Evolutionary conservation across 768 basidiomycete species (phyloP).

Genomic region (Nidula microcarpa): DNA sequence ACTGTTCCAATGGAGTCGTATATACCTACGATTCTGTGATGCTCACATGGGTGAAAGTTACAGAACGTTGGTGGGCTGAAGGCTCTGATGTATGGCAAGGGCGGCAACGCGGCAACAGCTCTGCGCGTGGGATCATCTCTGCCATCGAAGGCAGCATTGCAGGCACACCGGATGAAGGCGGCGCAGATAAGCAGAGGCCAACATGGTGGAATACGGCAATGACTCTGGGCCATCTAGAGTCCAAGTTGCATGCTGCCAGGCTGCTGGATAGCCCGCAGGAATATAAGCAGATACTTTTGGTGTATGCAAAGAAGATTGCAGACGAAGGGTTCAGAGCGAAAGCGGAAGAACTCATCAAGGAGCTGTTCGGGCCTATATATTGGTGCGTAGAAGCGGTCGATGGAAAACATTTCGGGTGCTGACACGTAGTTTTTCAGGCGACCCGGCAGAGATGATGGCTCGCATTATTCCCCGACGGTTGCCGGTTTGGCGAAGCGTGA

Average conservation of each 20-base stretch:
- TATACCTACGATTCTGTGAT: slow-evolving; percentile 77
- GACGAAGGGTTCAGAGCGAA: slow-evolving; percentile 88
- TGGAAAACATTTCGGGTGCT: not conserved
- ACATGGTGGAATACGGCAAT: slow-evolving; percentile 82
- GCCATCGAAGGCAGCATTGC: slow-evolving; percentile 45
- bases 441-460: slow-evolving; percentile 58
- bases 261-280: slow-evolving; percentile 81
- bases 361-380: slow-evolving; percentile 87
- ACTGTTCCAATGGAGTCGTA: slow-evolving; percentile 72
- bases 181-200: slow-evolving; percentile 49
- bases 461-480: slow-evolving; percentile 68
- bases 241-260: slow-evolving; percentile 68
- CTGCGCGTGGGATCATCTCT: slow-evolving; percentile 51
- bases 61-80: slow-evolving; percentile 81
- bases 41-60: slow-evolving; percentile 68
- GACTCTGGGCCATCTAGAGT: slow-evolving; percentile 88
- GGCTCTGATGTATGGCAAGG: slow-evolving; percentile 84
- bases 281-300: slow-evolving; percentile 70
- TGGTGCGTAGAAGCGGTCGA: slow-evolving; percentile 52
- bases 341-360: slow-evolving; percentile 88
- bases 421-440: slow-evolving; percentile 47
- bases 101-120: slow-evolving; percentile 45
- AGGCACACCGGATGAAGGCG: slow-evolving; percentile 27
- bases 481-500: slow-evolving; percentile 79
- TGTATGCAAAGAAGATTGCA: slow-evolving; percentile 82